Base-by-base conservation (phyloP, 257 asterid species). In the Plantago elongata region DNA sequence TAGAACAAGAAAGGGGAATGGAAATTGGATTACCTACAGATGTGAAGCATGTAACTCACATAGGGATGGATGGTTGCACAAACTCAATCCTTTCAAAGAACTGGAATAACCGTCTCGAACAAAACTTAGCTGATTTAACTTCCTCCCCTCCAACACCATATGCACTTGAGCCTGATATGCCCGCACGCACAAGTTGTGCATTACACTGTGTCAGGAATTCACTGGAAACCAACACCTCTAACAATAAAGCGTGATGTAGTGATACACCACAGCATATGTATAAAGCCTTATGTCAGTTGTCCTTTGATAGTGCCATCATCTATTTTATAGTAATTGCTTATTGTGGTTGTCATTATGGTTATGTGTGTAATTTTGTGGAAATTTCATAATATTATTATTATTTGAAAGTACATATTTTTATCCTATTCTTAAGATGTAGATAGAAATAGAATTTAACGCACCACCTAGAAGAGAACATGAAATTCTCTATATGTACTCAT, bases 21-120 rank as follows among this genome's bases (percentile, higher is more conserved):
- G 88, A 89, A 43, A 86, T 86, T 11, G 95, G 95, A 66, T 57
- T 62, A 7, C 97, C 97, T 4, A 89, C 91, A 54, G 82, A 89
- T 75, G 94, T 89, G 63, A 89, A 89, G 77, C 97, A 89, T 66
- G 94, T 86, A 54, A 89, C 94, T 61, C 97, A 86, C 86, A 84
- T 89, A 51, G 95, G 97, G 51, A 54, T 86, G 72, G 94, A 89
- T 71, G 94, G 95, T n/a, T 75, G 86, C 46, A 68, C 88, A 18
- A 82, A 77, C 61, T 83, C 96, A n/a, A 78, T 88, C 74, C 83
- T 85, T 66, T 74, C 93, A 13, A 74, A 72, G 66, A 76, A 79
- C 9, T 83, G 96, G 95, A 68, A 73, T 57, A 30, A 65, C 65
- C 75, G 75, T 37, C 55, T 44, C 17, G 67, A 67, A 61, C 63